Conservation (phyloP, 441 rosid genomes). For the Populus hybrid region DNA sequence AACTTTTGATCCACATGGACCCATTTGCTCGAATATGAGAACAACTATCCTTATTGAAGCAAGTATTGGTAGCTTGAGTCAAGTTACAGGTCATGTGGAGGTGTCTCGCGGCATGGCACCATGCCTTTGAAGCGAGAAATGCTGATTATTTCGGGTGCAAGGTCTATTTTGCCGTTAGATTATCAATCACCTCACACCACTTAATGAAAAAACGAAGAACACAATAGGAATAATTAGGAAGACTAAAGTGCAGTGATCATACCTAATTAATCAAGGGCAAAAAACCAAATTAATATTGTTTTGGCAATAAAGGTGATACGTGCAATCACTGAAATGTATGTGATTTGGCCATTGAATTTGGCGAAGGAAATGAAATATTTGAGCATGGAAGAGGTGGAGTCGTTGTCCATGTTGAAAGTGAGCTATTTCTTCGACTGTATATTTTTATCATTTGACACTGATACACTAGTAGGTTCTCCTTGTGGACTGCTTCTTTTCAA, state of each 20-base stretch:
- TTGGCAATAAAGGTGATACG: not conserved
- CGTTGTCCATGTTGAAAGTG: not conserved
- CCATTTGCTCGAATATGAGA: not conserved
- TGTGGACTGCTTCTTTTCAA: not conserved
- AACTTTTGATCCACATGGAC: not conserved
- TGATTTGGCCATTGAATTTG: not conserved
- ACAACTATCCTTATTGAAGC: not conserved
- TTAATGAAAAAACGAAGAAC: not conserved
- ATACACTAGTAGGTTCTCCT: slow-evolving; percentile 2
- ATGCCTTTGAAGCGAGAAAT: not conserved
- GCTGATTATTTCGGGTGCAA: slow-evolving; percentile 10
- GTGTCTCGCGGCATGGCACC: not conserved
- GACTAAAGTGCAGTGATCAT: slow-evolving; percentile 20
- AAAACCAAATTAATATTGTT: not conserved
- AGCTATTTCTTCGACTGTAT: slow-evolving; percentile 1
- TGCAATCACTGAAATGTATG: not conserved
- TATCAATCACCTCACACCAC: slow-evolving; percentile 14
- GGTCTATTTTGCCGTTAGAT: slow-evolving; percentile 22
- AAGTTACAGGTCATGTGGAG: not conserved
- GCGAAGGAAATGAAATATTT: too few species aligned
- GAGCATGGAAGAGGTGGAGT: not conserved
- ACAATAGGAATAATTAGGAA: slow-evolving; percentile 10
- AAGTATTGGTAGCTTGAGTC: not conserved
- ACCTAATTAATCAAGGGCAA: not conserved
- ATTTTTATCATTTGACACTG: slow-evolving; percentile 20